Evolutionary conservation across 805 yeast genomes (phyloP).

Genomic region (Yamadazyma laniorum): DNA sequence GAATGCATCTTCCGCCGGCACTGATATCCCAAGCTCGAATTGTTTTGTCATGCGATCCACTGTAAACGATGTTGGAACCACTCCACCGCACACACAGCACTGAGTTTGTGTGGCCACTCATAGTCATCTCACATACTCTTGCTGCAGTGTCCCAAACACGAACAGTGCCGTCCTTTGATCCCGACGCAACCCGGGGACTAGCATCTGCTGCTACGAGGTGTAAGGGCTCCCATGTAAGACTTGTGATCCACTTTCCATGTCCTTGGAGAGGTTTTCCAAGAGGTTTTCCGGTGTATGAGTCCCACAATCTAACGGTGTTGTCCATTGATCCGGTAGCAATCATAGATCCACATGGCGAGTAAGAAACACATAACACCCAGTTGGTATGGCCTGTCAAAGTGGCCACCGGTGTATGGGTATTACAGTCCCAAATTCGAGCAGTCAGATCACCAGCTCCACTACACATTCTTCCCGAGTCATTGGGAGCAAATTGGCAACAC

Average conservation of each 20-base stretch:
- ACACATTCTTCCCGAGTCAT: slow-evolving; percentile 78
- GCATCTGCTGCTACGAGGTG: slow-evolving; percentile 71
- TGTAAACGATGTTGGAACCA: slow-evolving; percentile 78
- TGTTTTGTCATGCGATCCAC: slow-evolving; percentile 93
- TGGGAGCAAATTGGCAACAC: slow-evolving; percentile 92
- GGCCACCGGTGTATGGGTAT: slow-evolving; percentile 85
- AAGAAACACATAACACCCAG: slow-evolving; percentile 90
- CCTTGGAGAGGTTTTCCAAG: slow-evolving; percentile 75
- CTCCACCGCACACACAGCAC: slow-evolving; percentile 98
- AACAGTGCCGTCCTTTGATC: slow-evolving; percentile 88
- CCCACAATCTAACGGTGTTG: slow-evolving; percentile 85
- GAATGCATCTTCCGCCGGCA: slow-evolving; percentile 69
- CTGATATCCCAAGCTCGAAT: slow-evolving; percentile 87
- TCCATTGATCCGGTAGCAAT: slow-evolving; percentile 98
- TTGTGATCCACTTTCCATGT: slow-evolving; percentile 86
- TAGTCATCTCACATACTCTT: slow-evolving; percentile 62
- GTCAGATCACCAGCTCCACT: slow-evolving; percentile 97
- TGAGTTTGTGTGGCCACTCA: slow-evolving; percentile 84
- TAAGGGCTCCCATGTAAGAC: slow-evolving; percentile 91
- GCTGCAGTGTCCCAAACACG: slow-evolving; percentile 84
- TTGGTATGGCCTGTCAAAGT: slow-evolving; percentile 82
- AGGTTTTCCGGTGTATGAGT: slow-evolving; percentile 67
- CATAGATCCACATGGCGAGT: slow-evolving; percentile 88
- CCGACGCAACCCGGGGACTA: slow-evolving; percentile 72
- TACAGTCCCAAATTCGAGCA: slow-evolving; percentile 95